Conservation (phyloP, 2,329 filamentous ascomycete species). For the Colletotrichum eremochloae region DNA sequence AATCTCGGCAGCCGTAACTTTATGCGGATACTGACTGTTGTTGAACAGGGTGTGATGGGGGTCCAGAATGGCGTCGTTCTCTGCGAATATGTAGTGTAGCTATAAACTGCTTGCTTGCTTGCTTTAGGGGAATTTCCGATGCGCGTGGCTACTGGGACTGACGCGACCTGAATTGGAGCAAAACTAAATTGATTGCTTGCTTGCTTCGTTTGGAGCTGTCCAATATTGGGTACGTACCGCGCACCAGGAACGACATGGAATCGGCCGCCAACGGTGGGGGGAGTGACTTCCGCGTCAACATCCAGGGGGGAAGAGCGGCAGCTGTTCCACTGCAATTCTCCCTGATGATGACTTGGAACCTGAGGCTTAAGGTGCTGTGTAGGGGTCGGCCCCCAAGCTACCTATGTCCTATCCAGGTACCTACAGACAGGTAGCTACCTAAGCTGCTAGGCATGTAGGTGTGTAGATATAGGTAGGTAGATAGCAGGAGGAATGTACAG, state of each 20-base stretch:
- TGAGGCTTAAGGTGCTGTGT: not conserved
- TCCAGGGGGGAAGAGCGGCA: not conserved
- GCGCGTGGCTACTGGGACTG: conserved; percentile 9
- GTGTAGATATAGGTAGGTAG: not conserved
- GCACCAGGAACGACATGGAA: not conserved
- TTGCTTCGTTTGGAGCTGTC: not conserved
- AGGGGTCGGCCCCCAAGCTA: too few species aligned
- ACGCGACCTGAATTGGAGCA: conserved; percentile 19
- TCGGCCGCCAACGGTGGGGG: not conserved
- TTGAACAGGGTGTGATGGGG: not conserved
- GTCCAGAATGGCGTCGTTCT: conserved; percentile 1
- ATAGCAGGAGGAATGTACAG: not conserved
- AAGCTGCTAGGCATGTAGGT: too few species aligned
- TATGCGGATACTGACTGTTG: not conserved
- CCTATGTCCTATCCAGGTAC: too few species aligned
- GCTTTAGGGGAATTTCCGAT: not conserved
- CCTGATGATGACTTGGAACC: not conserved
- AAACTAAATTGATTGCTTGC: conserved; percentile 10
- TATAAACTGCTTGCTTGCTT: not conserved
- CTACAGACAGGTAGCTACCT: not conserved
- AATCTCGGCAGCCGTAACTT: not conserved
- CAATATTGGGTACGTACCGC: conserved; percentile 4
- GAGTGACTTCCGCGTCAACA: not conserved
- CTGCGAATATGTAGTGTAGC: not conserved
- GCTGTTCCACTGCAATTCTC: not conserved